Evolutionary conservation across 2,329 filamentous ascomycete genomes (phyloP).

Genomic region (Clathrospora elynae): DNA sequence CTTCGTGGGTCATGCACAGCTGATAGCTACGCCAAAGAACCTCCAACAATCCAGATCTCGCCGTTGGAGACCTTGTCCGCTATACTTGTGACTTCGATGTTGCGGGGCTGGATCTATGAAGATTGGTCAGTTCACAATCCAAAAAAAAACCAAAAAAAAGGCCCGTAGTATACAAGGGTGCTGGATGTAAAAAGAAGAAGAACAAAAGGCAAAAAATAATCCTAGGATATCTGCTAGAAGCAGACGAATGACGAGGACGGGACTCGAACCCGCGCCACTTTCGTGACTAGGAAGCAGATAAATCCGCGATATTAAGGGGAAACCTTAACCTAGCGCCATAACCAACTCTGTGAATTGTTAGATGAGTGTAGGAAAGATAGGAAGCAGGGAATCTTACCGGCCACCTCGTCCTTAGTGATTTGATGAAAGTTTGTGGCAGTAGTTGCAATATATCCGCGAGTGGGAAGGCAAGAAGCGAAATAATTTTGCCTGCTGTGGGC

Average conservation of each 20-base stretch:
- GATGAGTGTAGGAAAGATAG: too few relatives aligned
- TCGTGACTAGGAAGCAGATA: conserved; percentile 46
- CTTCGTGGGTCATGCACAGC: too few relatives aligned
- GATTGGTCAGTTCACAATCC: conserved; percentile 14
- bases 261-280: conserved; percentile 51
- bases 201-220: conserved; percentile 26
- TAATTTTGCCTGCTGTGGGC: conserved; percentile 3
- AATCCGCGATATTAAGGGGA: conserved; percentile 28
- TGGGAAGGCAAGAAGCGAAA: conserved; percentile 1
- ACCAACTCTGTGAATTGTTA: too few relatives aligned
- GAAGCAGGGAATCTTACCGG: too few relatives aligned
- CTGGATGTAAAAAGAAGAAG: neutral
- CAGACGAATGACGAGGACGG: conserved; percentile 49
- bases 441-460: conserved; percentile 5
- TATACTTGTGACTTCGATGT: conserved; percentile 75
- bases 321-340: conserved; percentile 44
- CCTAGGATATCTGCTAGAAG: conserved; percentile 28
- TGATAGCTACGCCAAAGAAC: conserved; percentile 59
- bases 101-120: conserved; percentile 73
- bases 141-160: neutral
- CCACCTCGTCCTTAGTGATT: conserved; percentile 17
- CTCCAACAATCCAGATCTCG: conserved; percentile 79
- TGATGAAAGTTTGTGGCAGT: conserved; percentile 13
- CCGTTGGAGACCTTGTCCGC: conserved; percentile 82
- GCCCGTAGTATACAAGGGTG: neutral